Evolutionary conservation across 2,329 filamentous ascomycete genomes (phyloP).

Genomic region (Fusarium nematophilum): DNA sequence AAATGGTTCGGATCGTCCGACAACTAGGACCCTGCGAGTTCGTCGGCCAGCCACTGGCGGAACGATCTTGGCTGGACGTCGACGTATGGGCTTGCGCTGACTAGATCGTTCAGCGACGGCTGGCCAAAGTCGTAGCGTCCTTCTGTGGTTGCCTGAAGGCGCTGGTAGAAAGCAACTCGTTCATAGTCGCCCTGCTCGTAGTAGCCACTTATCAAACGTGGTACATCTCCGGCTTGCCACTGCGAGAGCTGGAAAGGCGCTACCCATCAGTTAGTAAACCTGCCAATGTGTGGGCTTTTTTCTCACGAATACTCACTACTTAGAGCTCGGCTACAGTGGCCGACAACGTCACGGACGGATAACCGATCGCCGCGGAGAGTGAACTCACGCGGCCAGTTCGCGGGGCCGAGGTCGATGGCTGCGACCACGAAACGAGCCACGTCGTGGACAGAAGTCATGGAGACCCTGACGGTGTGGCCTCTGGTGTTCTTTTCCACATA

Average conservation of each 20-base stretch:
- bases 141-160: slow-evolving; percentile 74
- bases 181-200: slow-evolving; percentile 60
- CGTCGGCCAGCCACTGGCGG: slow-evolving; percentile 61
- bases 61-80: slow-evolving; percentile 63
- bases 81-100: slow-evolving; percentile 51
- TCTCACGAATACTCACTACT: slow-evolving; percentile 53
- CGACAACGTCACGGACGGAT: slow-evolving; percentile 69
- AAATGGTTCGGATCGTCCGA: too few species aligned
- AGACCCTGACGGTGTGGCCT: slow-evolving; percentile 65
- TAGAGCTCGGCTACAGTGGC: slow-evolving; percentile 60
- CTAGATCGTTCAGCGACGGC: slow-evolving; percentile 68
- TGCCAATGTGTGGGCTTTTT: background rate
- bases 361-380: slow-evolving; percentile 75
- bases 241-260: slow-evolving; percentile 53
- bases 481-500: slow-evolving; percentile 66
- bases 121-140: slow-evolving; percentile 74
- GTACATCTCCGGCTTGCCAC: slow-evolving; percentile 55
- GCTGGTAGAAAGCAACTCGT: slow-evolving; percentile 66
- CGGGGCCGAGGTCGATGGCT: slow-evolving; percentile 71
- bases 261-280: slow-evolving; percentile 43
- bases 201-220: slow-evolving; percentile 54
- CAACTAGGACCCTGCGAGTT: background rate
- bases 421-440: slow-evolving; percentile 77
- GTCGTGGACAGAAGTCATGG: slow-evolving; percentile 76
- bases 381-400: slow-evolving; percentile 75